Conservation (phyloP, 2,329 filamentous ascomycete species). For the Rhinocladiella mackenziei region DNA sequence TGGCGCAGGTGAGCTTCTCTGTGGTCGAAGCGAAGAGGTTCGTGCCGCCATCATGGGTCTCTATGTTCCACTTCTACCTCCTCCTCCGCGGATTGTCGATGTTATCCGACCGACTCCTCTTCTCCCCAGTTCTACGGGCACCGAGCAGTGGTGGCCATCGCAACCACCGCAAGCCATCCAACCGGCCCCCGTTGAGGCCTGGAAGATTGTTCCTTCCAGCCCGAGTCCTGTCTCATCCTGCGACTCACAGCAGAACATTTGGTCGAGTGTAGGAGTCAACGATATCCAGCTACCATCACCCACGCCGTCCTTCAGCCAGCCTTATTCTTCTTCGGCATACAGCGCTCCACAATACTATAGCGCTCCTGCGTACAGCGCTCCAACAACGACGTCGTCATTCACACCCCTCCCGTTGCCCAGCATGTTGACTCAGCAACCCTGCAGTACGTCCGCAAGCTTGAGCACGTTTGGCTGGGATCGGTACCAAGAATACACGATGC, state of each 20-base stretch:
- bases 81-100: slow-evolving; percentile 81
- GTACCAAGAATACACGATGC: slow-evolving; percentile 73
- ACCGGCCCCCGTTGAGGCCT: slow-evolving; percentile 72
- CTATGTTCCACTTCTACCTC: slow-evolving; percentile 79
- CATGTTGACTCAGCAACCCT: slow-evolving; percentile 76
- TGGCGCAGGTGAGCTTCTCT: slow-evolving; percentile 86
- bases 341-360: slow-evolving; percentile 66
- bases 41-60: slow-evolving; percentile 79
- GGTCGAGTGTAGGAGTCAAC: slow-evolving; percentile 72
- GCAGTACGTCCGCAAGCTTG: slow-evolving; percentile 73
- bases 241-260: slow-evolving; percentile 69
- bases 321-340: slow-evolving; percentile 66
- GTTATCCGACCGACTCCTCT: slow-evolving; percentile 81
- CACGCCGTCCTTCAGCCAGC: slow-evolving; percentile 73
- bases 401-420: slow-evolving; percentile 77
- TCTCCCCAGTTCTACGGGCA: slow-evolving; percentile 73
- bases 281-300: slow-evolving; percentile 74
- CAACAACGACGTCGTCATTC: slow-evolving; percentile 43
- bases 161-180: slow-evolving; percentile 61
- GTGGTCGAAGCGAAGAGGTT: slow-evolving; percentile 88
- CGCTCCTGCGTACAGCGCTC: slow-evolving; percentile 66
- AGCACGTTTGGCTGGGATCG: slow-evolving; percentile 80
- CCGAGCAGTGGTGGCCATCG: slow-evolving; percentile 77
- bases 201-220: slow-evolving; percentile 87
- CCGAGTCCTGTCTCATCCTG: slow-evolving; percentile 71